Evolutionary conservation across 2,329 filamentous ascomycete species (phyloP).

Genomic region (Stagonosporopsis rhizophila): DNA sequence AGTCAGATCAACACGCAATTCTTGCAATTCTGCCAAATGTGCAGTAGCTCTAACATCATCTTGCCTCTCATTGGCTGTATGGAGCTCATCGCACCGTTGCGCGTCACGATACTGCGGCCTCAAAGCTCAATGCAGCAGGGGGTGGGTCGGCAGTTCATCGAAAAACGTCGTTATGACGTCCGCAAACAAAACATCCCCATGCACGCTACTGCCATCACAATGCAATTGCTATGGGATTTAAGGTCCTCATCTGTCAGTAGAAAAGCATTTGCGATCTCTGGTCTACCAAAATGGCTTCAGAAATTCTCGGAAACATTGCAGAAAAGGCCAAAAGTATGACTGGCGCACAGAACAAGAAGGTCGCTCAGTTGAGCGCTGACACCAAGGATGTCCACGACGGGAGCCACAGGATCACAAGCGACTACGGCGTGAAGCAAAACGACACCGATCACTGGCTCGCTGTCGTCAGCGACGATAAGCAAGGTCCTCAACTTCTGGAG

Average conservation of each 20-base stretch:
- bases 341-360: conserved; percentile 58
- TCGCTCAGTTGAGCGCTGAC: conserved; percentile 65
- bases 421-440: conserved; percentile 76
- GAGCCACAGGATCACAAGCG: conserved; percentile 72
- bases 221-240: conserved; percentile 5
- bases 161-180: conserved; percentile 33
- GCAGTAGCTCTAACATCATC: conserved; percentile 20
- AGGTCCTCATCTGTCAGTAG: conserved; percentile 10
- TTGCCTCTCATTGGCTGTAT: conserved; percentile 21
- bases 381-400: conserved; percentile 64
- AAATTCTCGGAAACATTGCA: conserved; percentile 37
- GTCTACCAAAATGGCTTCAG: conserved; percentile 38
- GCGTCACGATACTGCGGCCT: conserved; percentile 20
- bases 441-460: conserved; percentile 82
- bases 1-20: conserved; percentile 24
- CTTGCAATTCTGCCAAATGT: conserved; percentile 7
- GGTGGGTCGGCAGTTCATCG: conserved; percentile 20
- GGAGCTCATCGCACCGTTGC: neutral
- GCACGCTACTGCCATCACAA: neutral
- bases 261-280: conserved; percentile 9
- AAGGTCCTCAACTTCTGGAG: conserved; percentile 73
- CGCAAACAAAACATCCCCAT: conserved; percentile 21
- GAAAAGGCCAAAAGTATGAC: conserved; percentile 45
- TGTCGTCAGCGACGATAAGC: conserved; percentile 66
- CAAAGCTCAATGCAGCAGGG: conserved; percentile 20